Percentiles rank a stretch among this genome's conserved stretches.
Conservation (phyloP, 2,329 filamentous ascomycete species). For the Pestalotiopsis sp. region DNA sequence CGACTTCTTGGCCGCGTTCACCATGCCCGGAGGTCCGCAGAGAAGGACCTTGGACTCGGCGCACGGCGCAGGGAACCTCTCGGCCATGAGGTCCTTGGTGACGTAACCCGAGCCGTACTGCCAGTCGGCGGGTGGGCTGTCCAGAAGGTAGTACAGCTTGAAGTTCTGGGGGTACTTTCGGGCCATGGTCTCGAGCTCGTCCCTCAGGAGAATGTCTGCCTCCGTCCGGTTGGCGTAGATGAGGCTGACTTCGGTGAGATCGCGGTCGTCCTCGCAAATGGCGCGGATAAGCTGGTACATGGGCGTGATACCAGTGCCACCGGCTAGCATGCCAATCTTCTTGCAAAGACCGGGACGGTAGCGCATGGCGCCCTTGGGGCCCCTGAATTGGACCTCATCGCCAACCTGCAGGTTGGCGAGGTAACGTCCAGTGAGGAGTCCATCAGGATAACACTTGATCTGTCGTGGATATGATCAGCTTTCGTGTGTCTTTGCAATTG, state of each 20-base stretch:
- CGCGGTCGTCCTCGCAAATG: constrained; percentile 60
- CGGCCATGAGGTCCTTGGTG: constrained; percentile 48
- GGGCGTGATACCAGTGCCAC: constrained; percentile 53
- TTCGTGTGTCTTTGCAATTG: neutral
- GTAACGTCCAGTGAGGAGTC: constrained; percentile 49
- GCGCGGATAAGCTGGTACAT: constrained; percentile 64
- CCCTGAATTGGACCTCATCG: constrained; percentile 51
- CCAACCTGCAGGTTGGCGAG: constrained; percentile 46
- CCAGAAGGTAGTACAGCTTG: constrained; percentile 55
- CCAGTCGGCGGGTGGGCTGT: constrained; percentile 48
- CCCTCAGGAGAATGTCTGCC: constrained; percentile 58
- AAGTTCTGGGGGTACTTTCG: constrained; percentile 52
- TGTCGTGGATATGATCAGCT: neutral
- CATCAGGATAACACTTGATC: constrained; percentile 51
- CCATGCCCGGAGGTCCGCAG: constrained; percentile 62
- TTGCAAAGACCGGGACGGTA: constrained; percentile 43
- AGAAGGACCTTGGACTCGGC: constrained; percentile 53
- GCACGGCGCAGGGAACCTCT: constrained; percentile 46
- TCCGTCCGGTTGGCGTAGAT: constrained; percentile 61
- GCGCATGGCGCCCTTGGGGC: constrained; percentile 57
- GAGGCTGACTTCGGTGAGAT: constrained; percentile 56
- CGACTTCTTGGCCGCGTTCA: constrained; percentile 54
- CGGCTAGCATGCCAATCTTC: constrained; percentile 56
- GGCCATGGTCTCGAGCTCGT: constrained; percentile 56
- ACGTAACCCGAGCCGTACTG: constrained; percentile 49